Base-by-base conservation (phyloP, 345 rosid genomes). In the Noccaea bulbosa region DNA sequence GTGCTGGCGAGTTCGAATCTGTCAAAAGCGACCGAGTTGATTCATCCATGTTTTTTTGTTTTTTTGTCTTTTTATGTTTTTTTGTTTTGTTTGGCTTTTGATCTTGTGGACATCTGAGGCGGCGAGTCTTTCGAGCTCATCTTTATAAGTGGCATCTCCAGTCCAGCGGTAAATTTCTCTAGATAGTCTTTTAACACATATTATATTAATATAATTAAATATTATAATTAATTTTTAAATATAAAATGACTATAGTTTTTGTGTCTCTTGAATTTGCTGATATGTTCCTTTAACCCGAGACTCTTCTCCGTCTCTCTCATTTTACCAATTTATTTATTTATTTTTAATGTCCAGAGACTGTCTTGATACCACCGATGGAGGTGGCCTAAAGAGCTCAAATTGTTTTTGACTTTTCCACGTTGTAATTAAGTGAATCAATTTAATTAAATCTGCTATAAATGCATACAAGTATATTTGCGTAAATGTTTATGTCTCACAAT, bases 21-120 rank as follows among this genome's bases (percentile, higher is more conserved):
- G n/a, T 32, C 1, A 77, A 58, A 58, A 77, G 76, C 55, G 62
- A 63, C 71, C 27, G 62, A 70, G 80, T 56, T 56, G 56, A 6
- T 27, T 64, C 77, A 58, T 63, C 72, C 80, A 77, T 71, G 66
- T 20, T 60, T 40, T 65, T 37, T 33, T n/a, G n/a, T n/a, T n/a
- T 15, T 33, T 12, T 16, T 20, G 1, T 34, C 4, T 37, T 8
- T 56, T n/a, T 4, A 7, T 15, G 8, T 10, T 5, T 30, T 27
- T 6, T 17, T 9, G 1, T 46, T 4, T 4, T 14, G 0, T 35
- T 17, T 34, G 2, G 27, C 7, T 10, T 5, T 24, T 41, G 14
- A 2, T 17, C 5, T 41, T 58, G 56, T 43, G 10, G 7, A 32
- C 58, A n/a, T 41, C 8, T 35, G 49, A 60, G 2, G 8, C n/a